phyloP scores from a whole-genome alignment of 2,329 filamentous ascomycete species.

The Cordyceps cicadae region DNA sequence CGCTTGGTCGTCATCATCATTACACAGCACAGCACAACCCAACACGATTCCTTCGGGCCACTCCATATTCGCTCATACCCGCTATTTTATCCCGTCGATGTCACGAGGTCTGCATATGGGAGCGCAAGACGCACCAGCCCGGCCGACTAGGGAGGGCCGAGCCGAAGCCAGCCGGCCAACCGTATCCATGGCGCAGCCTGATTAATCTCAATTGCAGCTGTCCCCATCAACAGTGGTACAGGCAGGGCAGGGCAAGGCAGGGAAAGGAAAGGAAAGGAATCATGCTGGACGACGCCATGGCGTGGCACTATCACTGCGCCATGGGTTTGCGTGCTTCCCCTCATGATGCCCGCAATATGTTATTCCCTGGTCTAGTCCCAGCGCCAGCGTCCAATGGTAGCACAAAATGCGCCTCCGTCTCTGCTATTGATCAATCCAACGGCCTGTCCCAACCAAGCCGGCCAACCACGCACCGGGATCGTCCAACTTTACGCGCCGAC shows the following conservation, averaged over 20 bases:
- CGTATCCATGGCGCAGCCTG: neutral
- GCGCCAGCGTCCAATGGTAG: slow-evolving; percentile 8
- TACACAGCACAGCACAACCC: neutral
- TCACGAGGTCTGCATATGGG: neutral
- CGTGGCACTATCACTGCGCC: neutral
- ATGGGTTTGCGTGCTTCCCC: neutral
- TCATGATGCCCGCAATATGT: slow-evolving; percentile 4
- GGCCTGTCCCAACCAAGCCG: slow-evolving; percentile 1
- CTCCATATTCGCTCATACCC: neutral
- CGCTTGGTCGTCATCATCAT: slow-evolving; percentile 5
- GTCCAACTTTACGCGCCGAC: slow-evolving; percentile 10
- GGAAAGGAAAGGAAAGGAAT: neutral
- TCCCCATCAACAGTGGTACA: neutral
- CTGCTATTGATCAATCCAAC: slow-evolving; percentile 11
- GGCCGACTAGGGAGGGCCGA: slow-evolving; percentile 4
- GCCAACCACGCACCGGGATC: slow-evolving; percentile 9
- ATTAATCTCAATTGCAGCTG: neutral
- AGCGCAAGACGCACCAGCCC: neutral
- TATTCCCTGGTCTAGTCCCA: neutral
- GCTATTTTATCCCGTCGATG: neutral
- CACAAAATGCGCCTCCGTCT: neutral
- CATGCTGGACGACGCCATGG: neutral
- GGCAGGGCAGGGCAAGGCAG: too few relatives aligned
- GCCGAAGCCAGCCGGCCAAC: slow-evolving; percentile 7
- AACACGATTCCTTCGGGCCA: neutral